Conservation (phyloP, 1,284 basidiomycete genomes). For the Phylloporus gajari region DNA sequence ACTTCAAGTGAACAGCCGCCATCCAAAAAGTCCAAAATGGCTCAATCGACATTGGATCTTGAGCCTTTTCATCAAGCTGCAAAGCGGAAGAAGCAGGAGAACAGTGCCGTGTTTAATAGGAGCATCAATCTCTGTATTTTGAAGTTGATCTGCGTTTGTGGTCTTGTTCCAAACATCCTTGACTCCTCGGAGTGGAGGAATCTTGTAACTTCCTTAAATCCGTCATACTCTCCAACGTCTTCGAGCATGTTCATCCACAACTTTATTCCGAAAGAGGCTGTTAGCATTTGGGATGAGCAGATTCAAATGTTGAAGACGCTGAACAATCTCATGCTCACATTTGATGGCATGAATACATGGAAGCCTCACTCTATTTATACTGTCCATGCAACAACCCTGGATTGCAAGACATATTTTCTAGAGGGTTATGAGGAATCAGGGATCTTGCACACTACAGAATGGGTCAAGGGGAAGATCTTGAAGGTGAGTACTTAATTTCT, state of each 20-base stretch:
- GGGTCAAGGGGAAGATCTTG: constrained; percentile 2
- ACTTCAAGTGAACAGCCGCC: not conserved
- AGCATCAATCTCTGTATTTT: not conserved
- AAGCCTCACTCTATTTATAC: constrained; percentile 11
- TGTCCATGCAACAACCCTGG: constrained; percentile 4
- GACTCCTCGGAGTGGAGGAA: constrained; percentile 6
- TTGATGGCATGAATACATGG: constrained; percentile 8
- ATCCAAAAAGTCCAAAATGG: not conserved
- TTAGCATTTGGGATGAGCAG: not conserved
- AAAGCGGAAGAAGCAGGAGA: not conserved
- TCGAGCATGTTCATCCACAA: constrained; percentile 2
- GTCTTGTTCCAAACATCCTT: constrained; percentile 2
- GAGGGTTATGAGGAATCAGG: constrained; percentile 6
- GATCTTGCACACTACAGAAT: not conserved
- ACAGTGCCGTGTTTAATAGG: not conserved
- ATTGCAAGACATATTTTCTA: constrained; percentile 2
- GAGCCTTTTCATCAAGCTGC: not conserved
- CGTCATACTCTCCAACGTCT: not conserved
- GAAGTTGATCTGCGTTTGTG: constrained; percentile 1
- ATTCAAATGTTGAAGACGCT: not conserved
- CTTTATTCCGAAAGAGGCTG: constrained; percentile 11
- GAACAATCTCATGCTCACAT: constrained; percentile 6
- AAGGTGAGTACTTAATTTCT: not conserved
- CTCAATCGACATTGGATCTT: not conserved
- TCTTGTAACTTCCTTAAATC: not conserved